These are phyloP conservation scores for Boletus rex-veris DNA, from an alignment of 768 basidiomycete species.

Conservation along the genomic window DNA sequence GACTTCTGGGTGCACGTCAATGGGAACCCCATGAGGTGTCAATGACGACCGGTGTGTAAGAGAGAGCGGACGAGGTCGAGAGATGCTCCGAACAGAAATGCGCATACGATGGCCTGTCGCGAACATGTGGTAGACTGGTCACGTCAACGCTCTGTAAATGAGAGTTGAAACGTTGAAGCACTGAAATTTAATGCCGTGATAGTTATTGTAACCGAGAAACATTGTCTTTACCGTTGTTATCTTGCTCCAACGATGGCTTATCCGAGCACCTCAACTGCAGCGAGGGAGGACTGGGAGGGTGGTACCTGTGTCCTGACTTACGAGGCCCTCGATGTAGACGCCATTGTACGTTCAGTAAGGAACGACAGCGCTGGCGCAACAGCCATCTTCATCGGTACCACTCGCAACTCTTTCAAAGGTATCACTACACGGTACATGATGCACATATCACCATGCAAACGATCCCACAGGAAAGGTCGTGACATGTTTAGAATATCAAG, in stretches of 20 bases:
- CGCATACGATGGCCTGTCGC: conserved; percentile 2
- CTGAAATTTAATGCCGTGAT: too few relatives aligned
- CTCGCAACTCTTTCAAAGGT: conserved; percentile 85
- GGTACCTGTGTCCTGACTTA: conserved; percentile 54
- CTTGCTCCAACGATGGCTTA: conserved; percentile 13
- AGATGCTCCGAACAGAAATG: background rate
- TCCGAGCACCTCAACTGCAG: conserved; percentile 26
- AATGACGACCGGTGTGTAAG: background rate
- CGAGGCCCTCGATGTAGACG: conserved; percentile 49
- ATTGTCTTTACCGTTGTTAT: background rate
- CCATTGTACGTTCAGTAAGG: conserved; percentile 59
- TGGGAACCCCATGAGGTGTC: conserved; percentile 18
- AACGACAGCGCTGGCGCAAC: conserved; percentile 68
- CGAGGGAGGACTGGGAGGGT: conserved; percentile 23
- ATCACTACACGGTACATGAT: background rate
- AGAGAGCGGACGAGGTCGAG: conserved; percentile 6
- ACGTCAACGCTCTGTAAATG: too few relatives aligned
- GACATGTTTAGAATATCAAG: conserved; percentile 75
- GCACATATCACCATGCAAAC: conserved; percentile 5
- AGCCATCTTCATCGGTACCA: conserved; percentile 79
- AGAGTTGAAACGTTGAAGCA: too few relatives aligned
- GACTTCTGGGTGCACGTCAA: conserved; percentile 83
- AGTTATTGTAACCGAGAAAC: too few relatives aligned
- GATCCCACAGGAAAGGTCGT: conserved; percentile 57
- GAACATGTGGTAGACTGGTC: conserved; percentile 12